Percentiles rank a stretch among this genome's conserved stretches.
These are phyloP conservation scores for Vigna unguiculata DNA, from an alignment of 306 rosid genomes.

Conservation along the genomic window DNA sequence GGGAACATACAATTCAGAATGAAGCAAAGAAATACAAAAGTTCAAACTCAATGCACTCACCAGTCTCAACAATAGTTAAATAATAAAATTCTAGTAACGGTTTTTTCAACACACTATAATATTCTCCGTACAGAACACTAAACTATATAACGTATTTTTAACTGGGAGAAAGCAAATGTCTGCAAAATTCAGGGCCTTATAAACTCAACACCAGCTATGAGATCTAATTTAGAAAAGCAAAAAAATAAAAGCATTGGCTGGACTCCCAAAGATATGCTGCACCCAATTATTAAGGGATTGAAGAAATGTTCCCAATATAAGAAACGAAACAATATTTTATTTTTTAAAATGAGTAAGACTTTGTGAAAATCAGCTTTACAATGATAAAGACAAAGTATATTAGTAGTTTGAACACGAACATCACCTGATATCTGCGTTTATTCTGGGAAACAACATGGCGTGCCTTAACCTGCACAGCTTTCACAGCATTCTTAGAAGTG, in stretches of 20 bases:
- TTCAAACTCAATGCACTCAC: constrained; percentile 15
- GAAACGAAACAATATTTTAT: not conserved
- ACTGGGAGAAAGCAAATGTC: constrained; percentile 15
- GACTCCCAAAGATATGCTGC: not conserved
- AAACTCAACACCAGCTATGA: constrained; percentile 29
- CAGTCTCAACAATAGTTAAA: constrained; percentile 13
- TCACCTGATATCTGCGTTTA: constrained; percentile 97
- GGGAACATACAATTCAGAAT: not conserved
- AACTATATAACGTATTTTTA: constrained; percentile 23
- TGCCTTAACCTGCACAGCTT: constrained; percentile 98
- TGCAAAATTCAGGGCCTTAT: constrained; percentile 28
- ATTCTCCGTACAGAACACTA: constrained; percentile 17
- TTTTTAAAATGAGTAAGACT: constrained; percentile 2
- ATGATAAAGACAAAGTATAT: constrained; percentile 31
- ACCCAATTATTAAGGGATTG: not conserved
- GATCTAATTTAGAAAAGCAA: constrained; percentile 16
- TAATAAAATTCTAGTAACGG: constrained; percentile 11
- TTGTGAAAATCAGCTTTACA: not conserved
- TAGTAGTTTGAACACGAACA: constrained; percentile 28
- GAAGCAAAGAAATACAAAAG: constrained; percentile 32
- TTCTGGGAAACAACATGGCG: constrained; percentile 98
- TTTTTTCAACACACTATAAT: constrained; percentile 20
- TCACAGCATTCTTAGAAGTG: constrained; percentile 91
- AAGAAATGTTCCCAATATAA: constrained; percentile 8
- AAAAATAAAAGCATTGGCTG: constrained; percentile 1